Base-by-base conservation (phyloP, 257 asterid species). In the Solanum chmielewskii region DNA sequence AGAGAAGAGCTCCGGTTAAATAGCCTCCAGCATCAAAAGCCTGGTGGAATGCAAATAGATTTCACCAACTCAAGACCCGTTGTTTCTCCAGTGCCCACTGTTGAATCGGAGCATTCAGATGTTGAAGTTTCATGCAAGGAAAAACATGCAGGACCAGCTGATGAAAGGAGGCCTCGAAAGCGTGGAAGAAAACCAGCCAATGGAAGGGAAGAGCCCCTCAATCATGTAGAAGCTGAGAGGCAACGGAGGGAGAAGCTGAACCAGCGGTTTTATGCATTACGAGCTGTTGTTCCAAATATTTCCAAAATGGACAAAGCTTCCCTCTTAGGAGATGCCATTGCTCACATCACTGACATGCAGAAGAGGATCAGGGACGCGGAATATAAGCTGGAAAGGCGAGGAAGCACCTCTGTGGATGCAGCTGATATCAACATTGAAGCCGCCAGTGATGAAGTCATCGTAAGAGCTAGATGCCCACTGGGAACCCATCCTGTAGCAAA, bases 271-370 rank as follows among this genome's bases (percentile, higher is more conserved):
- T 96, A 94, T 47, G 98, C 98, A 10, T 85, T 96, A 13, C 88
- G 98, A 86, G 97, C 97, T 7, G 98, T 96, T 21, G 99, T 96
- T 8, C 98, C 99, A 3, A 96, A 93, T 74, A 96, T 96, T 47
- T 94, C 99, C 16, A 96, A 95, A 86, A 95, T 96, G 99, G 99
- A 96, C 86, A 95, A 96, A 91, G 99, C 98, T 86, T 96, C 99
- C 15, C 93, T 96, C 35, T 88, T 96, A 18, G 99, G 98, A 73
- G 99, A 96, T 87, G 99, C 99, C 62, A 94, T 96, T 86, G 94
- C 97, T 81, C 92, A 95, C 95, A 95, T 96, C 77, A 93, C 97
- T 3, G 98, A 95, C 56, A 96, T 96, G 84, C 96, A 96, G 90
- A 94, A 89, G 93, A 95, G 90, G 94, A 85, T 95, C 35, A 92